A percentile compares a stretch with the other conserved stretches of the same genome.
Evolutionary conservation across 2,329 filamentous ascomycete species (phyloP).

Genomic region (Botrytis sinoallii): DNA sequence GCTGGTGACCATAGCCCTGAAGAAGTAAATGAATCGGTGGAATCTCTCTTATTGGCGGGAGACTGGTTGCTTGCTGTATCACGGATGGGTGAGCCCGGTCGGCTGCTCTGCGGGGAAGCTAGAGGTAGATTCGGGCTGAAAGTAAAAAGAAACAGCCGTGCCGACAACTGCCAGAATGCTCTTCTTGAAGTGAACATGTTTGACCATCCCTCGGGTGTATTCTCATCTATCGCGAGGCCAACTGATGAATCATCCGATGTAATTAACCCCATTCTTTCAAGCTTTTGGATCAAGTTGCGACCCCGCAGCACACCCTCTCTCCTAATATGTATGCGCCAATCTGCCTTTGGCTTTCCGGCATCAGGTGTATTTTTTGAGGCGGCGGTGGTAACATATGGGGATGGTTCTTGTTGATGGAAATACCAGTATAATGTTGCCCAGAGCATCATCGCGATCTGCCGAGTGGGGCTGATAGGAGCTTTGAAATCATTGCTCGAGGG

Average conservation of each 20-base stretch:
- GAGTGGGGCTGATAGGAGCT: conserved; percentile 73
- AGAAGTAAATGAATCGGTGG: conserved; percentile 43
- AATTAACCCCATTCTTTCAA: conserved; percentile 90
- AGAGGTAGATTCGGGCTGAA: conserved; percentile 55
- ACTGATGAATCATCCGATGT: conserved; percentile 72
- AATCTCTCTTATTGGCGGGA: conserved; percentile 32
- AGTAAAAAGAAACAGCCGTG: conserved; percentile 83
- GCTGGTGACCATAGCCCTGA: conserved; percentile 40
- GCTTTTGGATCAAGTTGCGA: conserved; percentile 76
- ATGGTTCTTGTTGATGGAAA: conserved; percentile 81
- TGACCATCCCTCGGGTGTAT: conserved; percentile 64
- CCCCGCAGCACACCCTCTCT: conserved; percentile 85
- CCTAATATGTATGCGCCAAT: conserved; percentile 83
- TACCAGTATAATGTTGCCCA: conserved; percentile 97
- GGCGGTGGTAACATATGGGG: conserved; percentile 58
- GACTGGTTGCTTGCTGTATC: conserved; percentile 38
- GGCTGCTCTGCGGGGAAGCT: conserved; percentile 51
- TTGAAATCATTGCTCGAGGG: conserved; percentile 78
- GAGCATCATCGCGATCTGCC: conserved; percentile 94
- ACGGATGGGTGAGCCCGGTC: conserved; percentile 51
- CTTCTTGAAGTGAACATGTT: conserved; percentile 78
- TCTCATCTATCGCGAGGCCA: conserved; percentile 60
- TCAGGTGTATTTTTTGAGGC: conserved; percentile 64
- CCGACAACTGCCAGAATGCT: conserved; percentile 90
- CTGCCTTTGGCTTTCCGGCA: conserved; percentile 70